Conservation (phyloP, 2,329 filamentous ascomycete genomes). For the Sclerotinia minor region DNA sequence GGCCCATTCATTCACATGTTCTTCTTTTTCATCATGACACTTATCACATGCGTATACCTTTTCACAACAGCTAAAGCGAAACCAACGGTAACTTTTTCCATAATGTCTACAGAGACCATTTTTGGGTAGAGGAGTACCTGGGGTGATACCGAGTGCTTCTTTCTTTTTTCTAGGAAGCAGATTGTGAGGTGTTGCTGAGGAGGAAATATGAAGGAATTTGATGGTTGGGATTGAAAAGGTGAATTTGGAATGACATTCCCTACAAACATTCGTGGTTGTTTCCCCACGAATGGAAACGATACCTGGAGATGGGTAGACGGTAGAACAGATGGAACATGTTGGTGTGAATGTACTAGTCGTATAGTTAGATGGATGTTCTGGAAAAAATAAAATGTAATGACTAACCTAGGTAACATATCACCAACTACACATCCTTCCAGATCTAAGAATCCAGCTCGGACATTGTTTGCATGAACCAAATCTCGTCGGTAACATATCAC, state of each 20-base stretch:
- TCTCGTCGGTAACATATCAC: constrained; percentile 62
- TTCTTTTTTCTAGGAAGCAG: constrained; percentile 47
- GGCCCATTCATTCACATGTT: constrained; percentile 78
- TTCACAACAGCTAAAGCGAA: constrained; percentile 63
- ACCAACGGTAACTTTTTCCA: constrained; percentile 61
- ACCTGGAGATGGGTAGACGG: constrained; percentile 59
- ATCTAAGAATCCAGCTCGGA: constrained; percentile 77
- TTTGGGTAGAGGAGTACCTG: constrained; percentile 56
- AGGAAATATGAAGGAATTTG: constrained; percentile 72
- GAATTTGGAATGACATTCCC: constrained; percentile 78
- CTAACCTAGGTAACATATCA: constrained; percentile 71
- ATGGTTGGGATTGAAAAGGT: constrained; percentile 76
- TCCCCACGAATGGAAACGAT: constrained; percentile 74
- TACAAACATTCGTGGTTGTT: constrained; percentile 70
- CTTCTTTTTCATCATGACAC: constrained; percentile 72
- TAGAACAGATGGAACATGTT: constrained; percentile 76
- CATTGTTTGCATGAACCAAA: constrained; percentile 70
- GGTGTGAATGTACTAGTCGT: constrained; percentile 68
- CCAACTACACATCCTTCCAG: constrained; percentile 70
- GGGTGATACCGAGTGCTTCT: constrained; percentile 57
- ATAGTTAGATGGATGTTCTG: constrained; percentile 9
- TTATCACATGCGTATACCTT: constrained; percentile 63
- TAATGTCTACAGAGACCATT: constrained; percentile 60
- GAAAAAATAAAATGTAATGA: constrained; percentile 26
- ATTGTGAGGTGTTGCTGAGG: constrained; percentile 45